A percentile compares a stretch with the other conserved stretches of the same genome.
These are phyloP conservation scores for Ustilago xerochloae DNA, from an alignment of 1,284 basidiomycete species.

Conservation along the genomic window DNA sequence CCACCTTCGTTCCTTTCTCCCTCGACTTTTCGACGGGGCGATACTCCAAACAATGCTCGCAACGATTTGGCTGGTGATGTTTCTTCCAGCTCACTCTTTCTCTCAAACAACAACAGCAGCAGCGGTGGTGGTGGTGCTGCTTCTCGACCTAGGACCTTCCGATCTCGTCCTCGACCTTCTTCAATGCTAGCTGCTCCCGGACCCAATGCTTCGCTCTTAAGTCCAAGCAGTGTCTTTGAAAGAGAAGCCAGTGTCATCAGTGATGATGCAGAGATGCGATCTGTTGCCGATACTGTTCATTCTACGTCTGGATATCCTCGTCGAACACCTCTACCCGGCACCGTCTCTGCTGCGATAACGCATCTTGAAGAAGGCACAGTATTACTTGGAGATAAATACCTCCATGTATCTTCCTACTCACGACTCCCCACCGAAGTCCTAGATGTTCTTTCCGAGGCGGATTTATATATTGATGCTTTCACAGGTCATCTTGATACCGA, in stretches of 20 bases:
- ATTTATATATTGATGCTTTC: constrained; percentile 54
- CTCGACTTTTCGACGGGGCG: constrained; percentile 6
- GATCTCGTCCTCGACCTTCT: constrained; percentile 33
- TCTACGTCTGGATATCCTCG: constrained; percentile 15
- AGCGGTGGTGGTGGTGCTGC: neutral
- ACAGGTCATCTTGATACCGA: constrained; percentile 48
- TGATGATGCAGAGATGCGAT: constrained; percentile 41
- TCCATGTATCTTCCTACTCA: constrained; percentile 51
- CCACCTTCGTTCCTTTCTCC: constrained; percentile 26
- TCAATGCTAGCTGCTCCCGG: constrained; percentile 33
- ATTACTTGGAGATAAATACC: constrained; percentile 47
- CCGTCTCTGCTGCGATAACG: constrained; percentile 2
- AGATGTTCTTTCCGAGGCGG: constrained; percentile 32
- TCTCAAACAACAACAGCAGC: neutral
- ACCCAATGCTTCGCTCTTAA: constrained; percentile 31
- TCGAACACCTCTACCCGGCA: neutral
- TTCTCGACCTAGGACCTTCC: constrained; percentile 7
- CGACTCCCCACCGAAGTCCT: constrained; percentile 46
- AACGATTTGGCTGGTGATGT: constrained; percentile 20
- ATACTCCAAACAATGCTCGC: neutral
- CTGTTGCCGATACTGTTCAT: constrained; percentile 24
- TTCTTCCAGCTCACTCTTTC: constrained; percentile 28
- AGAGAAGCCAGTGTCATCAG: constrained; percentile 29
- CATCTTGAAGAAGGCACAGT: constrained; percentile 52
- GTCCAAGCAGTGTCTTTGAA: constrained; percentile 20